A percentile compares a stretch with the other conserved stretches of the same genome.
Conservation (phyloP, 116 monocot species). For the Iris pallida region DNA sequence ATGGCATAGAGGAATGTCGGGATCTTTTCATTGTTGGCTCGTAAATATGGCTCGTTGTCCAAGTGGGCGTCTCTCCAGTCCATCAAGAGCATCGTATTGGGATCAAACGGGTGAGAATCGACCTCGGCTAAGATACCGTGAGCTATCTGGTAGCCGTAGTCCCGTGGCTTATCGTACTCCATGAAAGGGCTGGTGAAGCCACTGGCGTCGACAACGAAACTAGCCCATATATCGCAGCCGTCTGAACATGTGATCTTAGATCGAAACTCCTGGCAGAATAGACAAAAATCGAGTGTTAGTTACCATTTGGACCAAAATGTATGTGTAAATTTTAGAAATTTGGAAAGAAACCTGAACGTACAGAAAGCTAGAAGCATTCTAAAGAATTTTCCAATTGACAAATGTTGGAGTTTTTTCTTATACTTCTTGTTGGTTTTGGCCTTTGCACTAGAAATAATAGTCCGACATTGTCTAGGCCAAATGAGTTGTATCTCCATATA, state of each 20-base stretch:
- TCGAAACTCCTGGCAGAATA: slow-evolving; percentile 17
- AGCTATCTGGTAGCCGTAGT: slow-evolving; percentile 70
- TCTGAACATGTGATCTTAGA: slow-evolving; percentile 55
- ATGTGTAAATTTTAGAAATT: too few relatives aligned
- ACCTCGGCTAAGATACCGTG: slow-evolving; percentile 80
- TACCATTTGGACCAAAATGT: too few relatives aligned
- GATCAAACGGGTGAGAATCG: slow-evolving; percentile 70
- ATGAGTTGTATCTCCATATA: too few relatives aligned
- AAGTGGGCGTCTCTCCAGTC: slow-evolving; percentile 80
- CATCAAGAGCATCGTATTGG: slow-evolving; percentile 78
- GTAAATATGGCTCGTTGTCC: slow-evolving; percentile 20
- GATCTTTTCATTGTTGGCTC: slow-evolving; percentile 22
- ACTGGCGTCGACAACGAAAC: slow-evolving; percentile 61
- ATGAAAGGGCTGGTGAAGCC: slow-evolving; percentile 56
- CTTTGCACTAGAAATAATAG: too few relatives aligned
- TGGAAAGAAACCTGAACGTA: too few relatives aligned
- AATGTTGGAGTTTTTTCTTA: too few relatives aligned
- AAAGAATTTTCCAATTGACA: too few relatives aligned
- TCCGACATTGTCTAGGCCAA: too few relatives aligned
- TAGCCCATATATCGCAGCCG: slow-evolving; percentile 29
- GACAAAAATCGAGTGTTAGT: too few relatives aligned
- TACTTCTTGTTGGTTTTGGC: too few relatives aligned
- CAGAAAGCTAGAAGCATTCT: too few relatives aligned
- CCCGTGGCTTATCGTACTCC: slow-evolving; percentile 34
- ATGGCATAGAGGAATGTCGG: slow-evolving; percentile 84